Base-by-base conservation (phyloP, 345 rosid genomes). In the Bruguiera gymnorhiza region DNA sequence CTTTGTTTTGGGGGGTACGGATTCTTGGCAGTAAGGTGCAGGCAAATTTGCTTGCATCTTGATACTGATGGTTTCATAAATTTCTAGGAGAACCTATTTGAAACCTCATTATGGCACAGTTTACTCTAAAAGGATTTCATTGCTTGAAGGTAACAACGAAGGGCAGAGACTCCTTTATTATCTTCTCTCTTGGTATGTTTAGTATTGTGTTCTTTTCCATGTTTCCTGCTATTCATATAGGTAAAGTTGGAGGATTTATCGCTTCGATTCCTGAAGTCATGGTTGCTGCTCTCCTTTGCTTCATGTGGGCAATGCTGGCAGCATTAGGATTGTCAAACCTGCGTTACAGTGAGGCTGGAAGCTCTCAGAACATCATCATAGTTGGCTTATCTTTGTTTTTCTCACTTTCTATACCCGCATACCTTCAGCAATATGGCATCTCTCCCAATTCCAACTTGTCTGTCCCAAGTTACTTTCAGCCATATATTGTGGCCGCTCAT, bases 241-340 rank as follows among this genome's bases (percentile, higher is more conserved):
- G 99, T 74, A 95, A 95, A 83, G 92, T 95, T 65, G 97, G 97
- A 76, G 99, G 97, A 16, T 88, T 91, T 77, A 85, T 95, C 36
- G 99, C 99, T 76, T 95, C 96, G 5, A 92, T 91, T 74, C 97
- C 97, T 10, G 77, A 85, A 81, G 97, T 92, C 80, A 95, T 95
- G 90, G 96, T 95, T 76, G 99, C 97, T 68, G 91, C 97, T 66
- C 96, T 95, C 62, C 93, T 95, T 34, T 91, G 99, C 83, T 88
- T 89, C 81, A 95, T 95, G 97, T 95, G 97, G 97, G 97, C 89
- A 55, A 85, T 92, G 97, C 93, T 95, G 68, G 68, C 96, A 11
- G 99, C 99, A 4, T 82, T 91, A 72, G 97, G 99, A 62, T 78
- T 94, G 73, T 94, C 99, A 26, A 94, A 91, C 80, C 83, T 94